Evolutionary conservation across 225 moss, liverwort and hornwort genomes (phyloP), one percentile per base, ranked within the genome.

Genomic region (Physcomitrium patens): DNA sequence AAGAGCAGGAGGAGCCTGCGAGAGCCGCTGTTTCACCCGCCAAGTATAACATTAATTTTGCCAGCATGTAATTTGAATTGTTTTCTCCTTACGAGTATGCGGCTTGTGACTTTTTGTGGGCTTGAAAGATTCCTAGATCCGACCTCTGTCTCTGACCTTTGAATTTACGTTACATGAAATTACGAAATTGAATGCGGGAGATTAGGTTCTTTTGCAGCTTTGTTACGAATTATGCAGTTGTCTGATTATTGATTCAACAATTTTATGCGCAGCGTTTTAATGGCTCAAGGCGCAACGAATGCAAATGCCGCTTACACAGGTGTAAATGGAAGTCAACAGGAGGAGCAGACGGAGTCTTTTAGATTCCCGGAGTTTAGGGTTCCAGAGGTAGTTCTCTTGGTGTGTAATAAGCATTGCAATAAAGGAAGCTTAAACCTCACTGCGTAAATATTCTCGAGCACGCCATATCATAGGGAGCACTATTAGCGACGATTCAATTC

Each of bases 321-420:
- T 10, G 78, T 72, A 48, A 78, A 60, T 62, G 71, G 53, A 15
- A 78, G 58, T 43, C 69, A 57, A 31, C 69, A 58, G 50, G 73
- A 71, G 70, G 76, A 70, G 77, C 76, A 70, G 64, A 28, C 23
- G 60, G 68, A 79, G 46, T 27, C 73, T 19, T 68, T 81, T 16
- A 59, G 73, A 31, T 77, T 73, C 77, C 59, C 83, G 64, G 80
- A 72, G 37, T 76, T 84, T n/a, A 65, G 66, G 61, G 55, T 49
- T 69, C 52, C 73, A 74, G 80, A 77, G 75, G 83, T 77, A 68
- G 4, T 12, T 28, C 69, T 49, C 19, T 18, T 53, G 57, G 73
- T 49, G 56, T 57, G 48, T 28, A 26, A 8, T 37, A 37, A 37
- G 31, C 31, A 7, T 37, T 37, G 31, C 31, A 37, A 7, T 37